Evolutionary conservation across 345 rosid genomes (phyloP), one percentile per base, ranked within the genome.

Genomic region (Dovyalis caffra): DNA sequence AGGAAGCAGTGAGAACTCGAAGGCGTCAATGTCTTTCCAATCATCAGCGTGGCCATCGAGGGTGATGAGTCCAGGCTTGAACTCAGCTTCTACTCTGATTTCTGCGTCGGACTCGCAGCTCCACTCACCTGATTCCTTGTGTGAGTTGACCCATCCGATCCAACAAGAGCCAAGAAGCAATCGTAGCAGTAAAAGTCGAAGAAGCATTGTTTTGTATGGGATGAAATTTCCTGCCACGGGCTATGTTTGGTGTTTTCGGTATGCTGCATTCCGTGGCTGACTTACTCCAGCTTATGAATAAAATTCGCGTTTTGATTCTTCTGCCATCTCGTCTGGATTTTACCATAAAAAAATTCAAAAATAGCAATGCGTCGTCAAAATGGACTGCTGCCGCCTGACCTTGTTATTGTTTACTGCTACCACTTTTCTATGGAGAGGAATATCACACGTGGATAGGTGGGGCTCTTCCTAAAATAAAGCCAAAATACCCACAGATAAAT

Each of bases 81-180:
- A 96, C 72, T 80, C 89, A 47, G 99, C 92, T 69, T 66, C 79
- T 60, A 93, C 79, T 64, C 68, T 89, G 86, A 87, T 88, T 84
- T 81, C 92, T 15, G 88, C 73, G 64, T 83, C 83, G 31, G 90
- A 80, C 70, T 88, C 94, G 87, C 99, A 96, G 73, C 86, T 86
- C 98, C 97, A 96, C 66, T 81, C 82, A 47, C 99, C 97, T 34
- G 98, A 87, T 77, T 90, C 99, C 81, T 91, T 82, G 85, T 93
- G 99, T 66, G 98, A 82, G 69, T 29, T 73, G 68, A 82, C 90
- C 45, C 66, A 61, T 1, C 69, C 76, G 64, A 79, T 81, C 47
- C 72, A 67, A 18, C 64, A 74, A 65, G 63, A 62, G 69, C 68
- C 33, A 45, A 86, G 34, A 8, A 84, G 61, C 28, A 73, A 70